These are phyloP conservation scores for Aspergillus hortae DNA, from an alignment of 2,329 filamentous ascomycete species.

Conservation along the genomic window DNA sequence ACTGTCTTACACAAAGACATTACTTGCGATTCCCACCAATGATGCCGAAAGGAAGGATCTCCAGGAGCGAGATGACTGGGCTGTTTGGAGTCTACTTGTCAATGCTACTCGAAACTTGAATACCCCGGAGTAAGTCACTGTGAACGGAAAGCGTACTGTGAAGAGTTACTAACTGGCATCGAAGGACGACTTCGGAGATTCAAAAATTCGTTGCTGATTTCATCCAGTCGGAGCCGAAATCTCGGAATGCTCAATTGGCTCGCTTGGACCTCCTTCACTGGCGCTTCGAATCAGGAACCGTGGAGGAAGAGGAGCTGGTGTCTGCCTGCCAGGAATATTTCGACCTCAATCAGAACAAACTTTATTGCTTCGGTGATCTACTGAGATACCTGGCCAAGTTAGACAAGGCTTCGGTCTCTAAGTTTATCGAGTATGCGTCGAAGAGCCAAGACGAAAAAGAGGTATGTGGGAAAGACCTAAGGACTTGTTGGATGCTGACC, in stretches of 20 bases:
- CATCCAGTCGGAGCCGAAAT: conserved; percentile 32
- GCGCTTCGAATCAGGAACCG: conserved; percentile 22
- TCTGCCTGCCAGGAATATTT: conserved; percentile 40
- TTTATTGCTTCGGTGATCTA: conserved; percentile 46
- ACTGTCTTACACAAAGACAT: conserved; percentile 31
- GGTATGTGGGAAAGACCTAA: conserved; percentile 16
- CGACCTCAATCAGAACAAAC: conserved; percentile 38
- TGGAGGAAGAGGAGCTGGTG: conserved; percentile 31
- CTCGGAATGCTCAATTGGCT: conserved; percentile 42
- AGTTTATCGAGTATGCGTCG: conserved; percentile 26
- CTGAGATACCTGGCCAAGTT: conserved; percentile 31
- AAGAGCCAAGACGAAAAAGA: conserved; percentile 17
- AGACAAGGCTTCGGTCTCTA: conserved; percentile 21
- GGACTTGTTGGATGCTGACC: conserved; percentile 2
- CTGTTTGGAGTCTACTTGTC: conserved; percentile 43
- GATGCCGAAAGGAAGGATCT: conserved; percentile 25
- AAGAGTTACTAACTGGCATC: conserved; percentile 8
- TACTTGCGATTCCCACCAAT: conserved; percentile 35
- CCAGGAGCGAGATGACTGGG: conserved; percentile 44
- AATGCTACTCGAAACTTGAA: conserved; percentile 29
- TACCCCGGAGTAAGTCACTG: conserved; percentile 30
- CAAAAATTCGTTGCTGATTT: conserved; percentile 34
- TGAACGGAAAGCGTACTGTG: background rate
- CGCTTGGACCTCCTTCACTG: conserved; percentile 28
- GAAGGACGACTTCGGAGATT: conserved; percentile 29